These are phyloP conservation scores for Ustilago vetiveriae DNA, from an alignment of 1,284 basidiomycete species.

Conservation along the genomic window DNA sequence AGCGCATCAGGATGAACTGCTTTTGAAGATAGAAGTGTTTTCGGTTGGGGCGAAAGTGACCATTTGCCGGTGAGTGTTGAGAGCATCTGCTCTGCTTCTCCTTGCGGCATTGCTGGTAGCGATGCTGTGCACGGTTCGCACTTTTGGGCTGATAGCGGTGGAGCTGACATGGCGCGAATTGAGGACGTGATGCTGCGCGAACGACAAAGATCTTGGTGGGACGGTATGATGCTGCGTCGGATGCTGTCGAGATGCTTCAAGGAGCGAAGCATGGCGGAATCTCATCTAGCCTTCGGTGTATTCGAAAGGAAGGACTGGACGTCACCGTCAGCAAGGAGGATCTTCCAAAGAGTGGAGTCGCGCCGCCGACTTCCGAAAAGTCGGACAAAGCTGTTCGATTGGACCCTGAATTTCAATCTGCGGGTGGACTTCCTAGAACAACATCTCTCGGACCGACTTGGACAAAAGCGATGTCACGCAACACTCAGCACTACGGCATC, in stretches of 20 bases:
- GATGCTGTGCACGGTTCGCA: conserved; percentile 36
- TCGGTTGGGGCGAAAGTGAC: conserved; percentile 48
- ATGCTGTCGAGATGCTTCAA: neutral
- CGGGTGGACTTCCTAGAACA: too few species aligned
- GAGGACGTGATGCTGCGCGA: neutral
- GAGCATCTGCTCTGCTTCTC: conserved; percentile 30
- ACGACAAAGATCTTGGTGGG: neutral
- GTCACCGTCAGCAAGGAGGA: too few species aligned
- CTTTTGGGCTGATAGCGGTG: conserved; percentile 21
- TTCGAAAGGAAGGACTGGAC: too few species aligned
- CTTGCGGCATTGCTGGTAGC: conserved; percentile 18
- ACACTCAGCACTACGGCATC: neutral
- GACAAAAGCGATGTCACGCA: too few species aligned
- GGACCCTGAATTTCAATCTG: conserved; percentile 13
- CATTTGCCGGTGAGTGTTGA: conserved; percentile 40
- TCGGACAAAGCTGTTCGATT: neutral
- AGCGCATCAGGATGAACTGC: conserved; percentile 37
- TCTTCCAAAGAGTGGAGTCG: conserved; percentile 19
- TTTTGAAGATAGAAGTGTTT: conserved; percentile 23
- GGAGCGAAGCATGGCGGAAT: conserved; percentile 12
- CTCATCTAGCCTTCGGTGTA: too few species aligned
- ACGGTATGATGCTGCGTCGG: neutral
- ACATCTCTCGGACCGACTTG: too few species aligned
- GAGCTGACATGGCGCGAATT: conserved; percentile 10
- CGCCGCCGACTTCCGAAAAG: conserved; percentile 5